Evolutionary conservation across 805 yeast species (phyloP), one percentile per base, ranked within the genome.

Genomic region (Cyberlindnera veronae): DNA sequence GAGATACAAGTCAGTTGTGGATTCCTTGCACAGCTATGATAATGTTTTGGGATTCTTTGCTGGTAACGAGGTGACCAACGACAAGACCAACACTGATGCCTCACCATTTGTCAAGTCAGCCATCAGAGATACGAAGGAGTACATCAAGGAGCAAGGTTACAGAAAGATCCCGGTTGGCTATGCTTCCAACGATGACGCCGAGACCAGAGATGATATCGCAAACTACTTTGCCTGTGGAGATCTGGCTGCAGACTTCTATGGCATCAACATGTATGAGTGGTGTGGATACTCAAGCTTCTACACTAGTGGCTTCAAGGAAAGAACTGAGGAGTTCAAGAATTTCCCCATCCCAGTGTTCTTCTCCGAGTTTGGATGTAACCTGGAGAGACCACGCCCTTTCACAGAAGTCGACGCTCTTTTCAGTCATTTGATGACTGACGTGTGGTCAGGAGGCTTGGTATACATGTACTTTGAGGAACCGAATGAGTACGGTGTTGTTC

Each of bases 41-140:
- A 91, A 91, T 65, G 76, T 87, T 15, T 71, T 91, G 48, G 99
- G 98, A 3, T 90, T 87, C 74, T 90, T 91, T 66, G 98, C 98
- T 21, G 99, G 98, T 46, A 93, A 93, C 66, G 99, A 91, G 73
- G 98, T 93, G 39, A 79, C 91, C 45, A 91, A 90, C 64, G 88
- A 86, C 58, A 67, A 65, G 32, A 68, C 88, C 35, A 90, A 87
- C 64, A 85, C 97, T 12, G 82, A 79, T 52, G 86, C 97, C 23
- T 89, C 97, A 21, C 88, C 97, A 2, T 91, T 81, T 64, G 95
- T 93, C 42, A 93, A 91, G 72, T 96, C 98, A 22, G 96, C 98
- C 14, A 74, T 93, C 46, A 82, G 99, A 65, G 99, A 91, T 62
- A 74, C 76, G 58, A 90, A 86, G 66, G 57, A 71, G 14, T 89